Evolutionary conservation across 1,284 basidiomycete genomes (phyloP).

Genomic region (Puccinia coronata): DNA sequence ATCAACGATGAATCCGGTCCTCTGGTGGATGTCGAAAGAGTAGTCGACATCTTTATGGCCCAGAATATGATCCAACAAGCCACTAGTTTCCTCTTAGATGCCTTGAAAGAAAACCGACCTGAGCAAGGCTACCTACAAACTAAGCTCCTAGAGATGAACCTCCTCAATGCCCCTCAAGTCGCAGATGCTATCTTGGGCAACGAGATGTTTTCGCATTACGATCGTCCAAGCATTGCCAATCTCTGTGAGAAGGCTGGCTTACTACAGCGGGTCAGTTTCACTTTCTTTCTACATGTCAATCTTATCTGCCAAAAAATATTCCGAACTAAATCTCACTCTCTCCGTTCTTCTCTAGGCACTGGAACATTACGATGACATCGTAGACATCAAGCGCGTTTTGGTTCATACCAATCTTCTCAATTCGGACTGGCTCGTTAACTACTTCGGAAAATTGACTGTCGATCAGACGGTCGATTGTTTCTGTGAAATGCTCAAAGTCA

Average conservation of each 20-base stretch:
- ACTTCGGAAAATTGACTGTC: conserved; percentile 97
- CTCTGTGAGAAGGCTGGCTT: conserved; percentile 98
- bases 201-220: conserved; percentile 98
- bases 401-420: conserved; percentile 88
- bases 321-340: conserved; percentile 1
- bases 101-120: conserved; percentile 98
- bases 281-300: background rate
- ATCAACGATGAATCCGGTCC: conserved; percentile 92
- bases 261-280: conserved; percentile 68
- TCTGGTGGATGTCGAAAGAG: conserved; percentile 89
- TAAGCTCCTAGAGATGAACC: conserved; percentile 95
- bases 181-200: conserved; percentile 99
- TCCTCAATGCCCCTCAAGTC: conserved; percentile 95
- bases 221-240: conserved; percentile 94
- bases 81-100: conserved; percentile 95
- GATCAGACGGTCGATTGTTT: conserved; percentile 96
- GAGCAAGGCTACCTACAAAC: conserved; percentile 97
- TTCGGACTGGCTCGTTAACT: conserved; percentile 95
- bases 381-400: conserved; percentile 96
- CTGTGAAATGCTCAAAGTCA: conserved; percentile 94
- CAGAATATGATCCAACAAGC: conserved; percentile 99
- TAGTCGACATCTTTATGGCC: conserved; percentile 97
- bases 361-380: conserved; percentile 96
- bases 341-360: conserved; percentile 69
- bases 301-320: background rate